Evolutionary conservation across 2,329 filamentous ascomycete species (phyloP).

Genomic region (Fusarium xyrophilum): DNA sequence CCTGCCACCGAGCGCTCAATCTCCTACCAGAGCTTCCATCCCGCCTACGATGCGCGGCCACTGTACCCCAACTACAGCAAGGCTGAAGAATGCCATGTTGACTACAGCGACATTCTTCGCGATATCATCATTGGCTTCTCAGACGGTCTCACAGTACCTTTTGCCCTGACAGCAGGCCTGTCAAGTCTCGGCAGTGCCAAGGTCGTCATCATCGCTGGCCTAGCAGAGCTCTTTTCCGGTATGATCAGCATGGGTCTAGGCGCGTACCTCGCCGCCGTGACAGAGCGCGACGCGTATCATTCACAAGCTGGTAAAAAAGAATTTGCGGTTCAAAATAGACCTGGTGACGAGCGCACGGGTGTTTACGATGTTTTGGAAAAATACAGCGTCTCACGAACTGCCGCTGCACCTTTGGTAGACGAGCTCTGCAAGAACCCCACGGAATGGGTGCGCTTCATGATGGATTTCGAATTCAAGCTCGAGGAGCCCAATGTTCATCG

Average conservation of each 20-base stretch:
- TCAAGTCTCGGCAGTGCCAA: constrained; percentile 69
- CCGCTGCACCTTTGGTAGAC: constrained; percentile 55
- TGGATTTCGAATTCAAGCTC: constrained; percentile 63
- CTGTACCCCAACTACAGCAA: constrained; percentile 37
- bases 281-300: constrained; percentile 60
- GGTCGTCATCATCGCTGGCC: constrained; percentile 73
- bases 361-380: constrained; percentile 59
- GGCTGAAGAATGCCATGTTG: constrained; percentile 41
- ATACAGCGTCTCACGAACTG: constrained; percentile 56
- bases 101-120: constrained; percentile 57
- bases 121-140: constrained; percentile 79
- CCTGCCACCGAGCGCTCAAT: constrained; percentile 41
- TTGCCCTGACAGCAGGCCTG: constrained; percentile 78
- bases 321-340: constrained; percentile 51
- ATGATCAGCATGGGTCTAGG: constrained; percentile 81
- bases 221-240: constrained; percentile 77
- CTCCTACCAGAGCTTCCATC: constrained; percentile 30
- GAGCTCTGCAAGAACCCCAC: constrained; percentile 57
- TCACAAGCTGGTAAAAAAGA: constrained; percentile 57
- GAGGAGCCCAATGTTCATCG: constrained; percentile 53
- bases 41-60: constrained; percentile 24
- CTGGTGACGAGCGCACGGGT: constrained; percentile 55
- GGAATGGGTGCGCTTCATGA: constrained; percentile 63
- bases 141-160: constrained; percentile 80
- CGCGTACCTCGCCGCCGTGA: constrained; percentile 72